A percentile compares a stretch with the other conserved stretches of the same genome.
phyloP scores from a whole-genome alignment of 257 asterid genomes.

The Parsonsia alboflavescens region DNA sequence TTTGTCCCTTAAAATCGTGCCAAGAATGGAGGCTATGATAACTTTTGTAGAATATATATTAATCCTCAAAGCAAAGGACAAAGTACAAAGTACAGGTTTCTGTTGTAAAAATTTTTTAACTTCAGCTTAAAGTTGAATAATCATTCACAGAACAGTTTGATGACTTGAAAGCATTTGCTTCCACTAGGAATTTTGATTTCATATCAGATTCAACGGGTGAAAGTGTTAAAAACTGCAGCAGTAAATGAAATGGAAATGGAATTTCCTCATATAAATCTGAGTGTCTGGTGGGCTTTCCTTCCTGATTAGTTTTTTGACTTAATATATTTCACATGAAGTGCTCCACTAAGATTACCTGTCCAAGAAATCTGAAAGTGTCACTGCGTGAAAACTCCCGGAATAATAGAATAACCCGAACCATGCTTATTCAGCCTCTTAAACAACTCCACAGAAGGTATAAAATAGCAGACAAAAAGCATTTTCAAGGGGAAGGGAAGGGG shows the following conservation, averaged over 20 bases:
- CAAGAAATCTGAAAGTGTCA: not conserved
- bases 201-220: not conserved
- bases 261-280: no score
- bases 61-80: not conserved
- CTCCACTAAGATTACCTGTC: slow-evolving; percentile 8
- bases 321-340: slow-evolving; percentile 9
- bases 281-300: not conserved
- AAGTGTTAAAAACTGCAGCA: not conserved
- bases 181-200: not conserved
- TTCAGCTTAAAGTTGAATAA: no score
- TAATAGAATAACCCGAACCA: not conserved
- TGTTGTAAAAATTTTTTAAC: not conserved
- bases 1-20: not conserved
- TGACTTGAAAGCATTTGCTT: not conserved
- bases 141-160: not conserved
- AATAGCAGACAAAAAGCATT: not conserved
- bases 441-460: not conserved
- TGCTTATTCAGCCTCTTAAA: slow-evolving; percentile 3
- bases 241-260: not conserved
- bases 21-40: not conserved
- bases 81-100: not conserved
- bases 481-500: slow-evolving; percentile 3
- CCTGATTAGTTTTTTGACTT: slow-evolving; percentile 5
- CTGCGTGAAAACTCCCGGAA: not conserved
- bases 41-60: not conserved